Percentiles rank a stretch among this genome's conserved stretches.
phyloP scores from a whole-genome alignment of 129 eudicot species.

The Flaveria ramosissima region DNA sequence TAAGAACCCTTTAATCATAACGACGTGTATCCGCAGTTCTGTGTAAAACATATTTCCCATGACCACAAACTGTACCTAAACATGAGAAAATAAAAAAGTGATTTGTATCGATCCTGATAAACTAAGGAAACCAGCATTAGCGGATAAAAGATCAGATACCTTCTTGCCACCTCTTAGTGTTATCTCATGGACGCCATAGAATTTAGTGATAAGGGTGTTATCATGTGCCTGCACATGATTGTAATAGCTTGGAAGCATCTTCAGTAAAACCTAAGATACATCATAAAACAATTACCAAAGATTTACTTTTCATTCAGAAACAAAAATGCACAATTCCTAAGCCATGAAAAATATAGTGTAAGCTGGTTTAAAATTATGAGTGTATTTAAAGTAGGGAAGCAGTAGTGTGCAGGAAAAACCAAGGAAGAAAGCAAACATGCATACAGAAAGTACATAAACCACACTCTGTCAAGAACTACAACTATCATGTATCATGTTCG shows the following conservation, averaged over 20 bases:
- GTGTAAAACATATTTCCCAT: constrained; percentile 99
- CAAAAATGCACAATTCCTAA: constrained; percentile 1
- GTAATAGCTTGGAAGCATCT: constrained; percentile 94
- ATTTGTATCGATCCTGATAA: background rate
- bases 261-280: constrained; percentile 64
- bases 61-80: constrained; percentile 90
- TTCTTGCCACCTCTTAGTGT: constrained; percentile 65
- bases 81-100: constrained; percentile 13
- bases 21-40: constrained; percentile 88
- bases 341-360: constrained; percentile 7
- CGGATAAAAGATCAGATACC: constrained; percentile 43
- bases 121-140: constrained; percentile 14
- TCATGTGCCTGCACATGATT: constrained; percentile 73
- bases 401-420: background rate
- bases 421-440: background rate
- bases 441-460: background rate
- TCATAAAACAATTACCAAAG: constrained; percentile 4
- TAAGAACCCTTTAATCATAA: constrained; percentile 91
- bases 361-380: background rate
- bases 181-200: constrained; percentile 86
- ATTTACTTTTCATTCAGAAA: background rate
- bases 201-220: constrained; percentile 87
- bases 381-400: background rate
- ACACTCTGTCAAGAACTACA: background rate
- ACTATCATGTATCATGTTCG: background rate